These are phyloP conservation scores for Acrodontium crateriforme DNA, from an alignment of 2,329 filamentous ascomycete genomes.

Conservation along the genomic window DNA sequence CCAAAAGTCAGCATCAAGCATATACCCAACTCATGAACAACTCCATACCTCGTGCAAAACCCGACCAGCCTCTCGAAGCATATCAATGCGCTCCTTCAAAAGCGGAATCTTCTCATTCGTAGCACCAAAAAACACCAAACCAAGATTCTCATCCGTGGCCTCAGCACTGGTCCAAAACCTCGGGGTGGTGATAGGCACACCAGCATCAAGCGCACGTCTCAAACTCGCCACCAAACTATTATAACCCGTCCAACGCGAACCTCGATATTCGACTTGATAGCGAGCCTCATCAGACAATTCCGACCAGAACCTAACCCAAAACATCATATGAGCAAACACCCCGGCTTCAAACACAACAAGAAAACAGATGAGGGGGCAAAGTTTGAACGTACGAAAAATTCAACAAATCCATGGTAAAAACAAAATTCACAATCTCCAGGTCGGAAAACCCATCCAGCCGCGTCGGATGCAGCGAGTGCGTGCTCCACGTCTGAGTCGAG, in stretches of 20 bases:
- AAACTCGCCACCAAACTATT: conserved; percentile 84
- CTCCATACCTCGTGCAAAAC: conserved; percentile 40
- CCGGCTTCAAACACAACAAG: not conserved
- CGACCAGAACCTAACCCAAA: conserved; percentile 66
- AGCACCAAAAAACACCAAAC: conserved; percentile 69
- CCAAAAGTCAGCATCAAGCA: not conserved
- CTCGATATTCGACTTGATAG: conserved; percentile 72
- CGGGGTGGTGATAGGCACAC: conserved; percentile 78
- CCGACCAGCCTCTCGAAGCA: conserved; percentile 68
- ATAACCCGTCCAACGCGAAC: conserved; percentile 80
- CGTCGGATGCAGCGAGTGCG: conserved; percentile 82
- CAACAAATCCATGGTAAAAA: conserved; percentile 92
- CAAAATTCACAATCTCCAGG: conserved; percentile 54
- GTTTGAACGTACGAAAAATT: conserved; percentile 54
- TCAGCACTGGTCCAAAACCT: conserved; percentile 53
- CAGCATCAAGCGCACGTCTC: conserved; percentile 78
- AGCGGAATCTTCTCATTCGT: conserved; percentile 81
- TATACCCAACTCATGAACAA: not conserved
- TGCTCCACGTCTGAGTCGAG: conserved; percentile 72
- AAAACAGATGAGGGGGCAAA: not conserved
- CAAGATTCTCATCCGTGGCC: conserved; percentile 60
- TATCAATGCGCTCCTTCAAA: conserved; percentile 60
- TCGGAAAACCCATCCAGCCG: conserved; percentile 17
- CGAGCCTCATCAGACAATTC: conserved; percentile 53
- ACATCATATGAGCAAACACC: conserved; percentile 2